Conservation (phyloP, 2,329 filamentous ascomycete genomes). For the Bisporella sp. region DNA sequence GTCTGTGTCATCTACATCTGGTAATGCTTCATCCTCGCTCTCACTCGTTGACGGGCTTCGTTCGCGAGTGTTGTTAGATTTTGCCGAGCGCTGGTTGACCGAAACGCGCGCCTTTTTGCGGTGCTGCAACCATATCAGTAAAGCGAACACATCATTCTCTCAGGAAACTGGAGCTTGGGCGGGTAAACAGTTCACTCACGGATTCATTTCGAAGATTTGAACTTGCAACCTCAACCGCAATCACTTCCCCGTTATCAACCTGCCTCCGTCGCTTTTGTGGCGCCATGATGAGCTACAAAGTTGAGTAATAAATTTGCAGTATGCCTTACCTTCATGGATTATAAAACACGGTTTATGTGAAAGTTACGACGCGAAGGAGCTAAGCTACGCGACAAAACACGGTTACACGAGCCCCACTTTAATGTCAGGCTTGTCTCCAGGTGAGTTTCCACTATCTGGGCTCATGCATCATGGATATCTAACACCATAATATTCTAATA, state of each 20-base stretch:
- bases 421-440: no score
- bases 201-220: conserved; percentile 19
- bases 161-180: not conserved
- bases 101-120: conserved; percentile 36
- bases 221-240: conserved; percentile 23
- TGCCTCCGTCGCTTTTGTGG: conserved; percentile 33
- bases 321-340: no score
- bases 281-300: conserved; percentile 27
- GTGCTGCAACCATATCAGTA: conserved; percentile 17
- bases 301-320: no score
- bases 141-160: no score
- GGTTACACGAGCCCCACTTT: no score
- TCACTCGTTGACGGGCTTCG: conserved; percentile 15
- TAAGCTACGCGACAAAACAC: no score
- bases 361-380: no score
- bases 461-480: no score
- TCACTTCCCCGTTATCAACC: conserved; percentile 26
- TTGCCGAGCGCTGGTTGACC: conserved; percentile 10
- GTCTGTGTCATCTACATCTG: conserved; percentile 6
- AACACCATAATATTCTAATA: no score
- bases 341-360: no score
- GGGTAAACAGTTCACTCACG: not conserved
- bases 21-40: conserved; percentile 20
- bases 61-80: conserved; percentile 10
- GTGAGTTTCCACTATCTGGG: no score